Base-by-base conservation (phyloP, 2,329 filamentous ascomycete species). In the Bipolaris victoriae region DNA sequence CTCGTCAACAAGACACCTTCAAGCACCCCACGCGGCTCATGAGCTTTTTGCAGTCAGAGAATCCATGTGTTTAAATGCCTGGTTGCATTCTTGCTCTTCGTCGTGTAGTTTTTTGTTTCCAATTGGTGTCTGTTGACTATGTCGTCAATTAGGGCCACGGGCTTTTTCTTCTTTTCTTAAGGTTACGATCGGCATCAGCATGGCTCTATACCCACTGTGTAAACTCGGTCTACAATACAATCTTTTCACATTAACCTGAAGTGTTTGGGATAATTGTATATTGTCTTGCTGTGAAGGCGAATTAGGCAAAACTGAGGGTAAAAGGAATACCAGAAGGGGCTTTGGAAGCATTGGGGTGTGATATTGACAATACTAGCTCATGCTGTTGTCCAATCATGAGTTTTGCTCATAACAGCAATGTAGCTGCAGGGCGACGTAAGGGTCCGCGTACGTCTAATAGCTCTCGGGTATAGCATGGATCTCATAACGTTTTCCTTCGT, bases 1-100 rank as follows among this genome's bases (percentile, higher is more conserved):
- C 54, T 77, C 35, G 74, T 76, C 55, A 77, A 72, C 46, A 76
- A 73, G 37, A 65, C 67, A 3, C 58, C 63, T 6, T 56, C 63
- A n/a, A 70, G 64, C 55, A 73, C 62, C 48, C 70, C 71, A 6
- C 59, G 70, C 18, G 65, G 64, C 35, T 58, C 59, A 16, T 67
- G 24, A 39, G 46, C 16, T 13, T 31, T 31, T 31, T 20, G n/a
- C 33, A 20, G 22, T 18, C 46, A 18, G 10, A 39, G 13, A 22
- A 37, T 22, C 10, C 15, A 31, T 35, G 22, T 18, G 5, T 18
- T 13, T 5, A 31, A 13, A 37, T 20, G 20, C 15, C 37, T 26
- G 45, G 24, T 11, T 11, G 20, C 7, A 46, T 26, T 33, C 46
- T 49, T 44, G 41, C 15, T 49, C 13, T 50, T 50, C 36, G 5